Conservation (phyloP, 2,329 filamentous ascomycete species). For the Talaromyces sp. region DNA sequence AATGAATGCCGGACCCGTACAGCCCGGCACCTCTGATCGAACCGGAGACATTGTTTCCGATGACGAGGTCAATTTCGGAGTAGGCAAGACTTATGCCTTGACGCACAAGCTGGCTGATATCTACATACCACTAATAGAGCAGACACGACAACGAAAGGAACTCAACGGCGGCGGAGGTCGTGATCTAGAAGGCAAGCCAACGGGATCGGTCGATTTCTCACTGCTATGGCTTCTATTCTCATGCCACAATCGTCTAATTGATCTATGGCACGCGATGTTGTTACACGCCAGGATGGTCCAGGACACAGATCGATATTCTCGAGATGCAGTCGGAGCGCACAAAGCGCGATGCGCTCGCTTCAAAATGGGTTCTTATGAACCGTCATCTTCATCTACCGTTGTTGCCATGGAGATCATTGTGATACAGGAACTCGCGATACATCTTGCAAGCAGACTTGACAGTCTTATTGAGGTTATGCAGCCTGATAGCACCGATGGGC, state of each 20-base stretch:
- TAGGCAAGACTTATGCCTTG: slow-evolving; percentile 10
- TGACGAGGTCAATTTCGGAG: not conserved
- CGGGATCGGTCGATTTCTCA: not conserved
- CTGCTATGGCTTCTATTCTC: slow-evolving; percentile 13
- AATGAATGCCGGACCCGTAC: not conserved
- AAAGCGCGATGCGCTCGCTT: slow-evolving; percentile 14
- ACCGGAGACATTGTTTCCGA: not conserved
- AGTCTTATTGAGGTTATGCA: not conserved
- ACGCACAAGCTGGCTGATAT: slow-evolving; percentile 12
- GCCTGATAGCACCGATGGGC: not conserved
- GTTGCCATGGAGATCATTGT: slow-evolving; percentile 16
- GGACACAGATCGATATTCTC: not conserved
- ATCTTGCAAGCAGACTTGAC: slow-evolving; percentile 1
- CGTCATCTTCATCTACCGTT: slow-evolving; percentile 11
- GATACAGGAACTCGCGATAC: slow-evolving; percentile 11
- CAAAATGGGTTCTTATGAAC: slow-evolving; percentile 14
- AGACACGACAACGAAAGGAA: not conserved
- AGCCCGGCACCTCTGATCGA: not conserved
- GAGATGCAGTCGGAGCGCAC: not conserved
- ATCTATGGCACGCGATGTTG: slow-evolving; percentile 15
- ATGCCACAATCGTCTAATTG: slow-evolving; percentile 13
- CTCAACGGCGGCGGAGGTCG: not conserved
- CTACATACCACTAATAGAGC: slow-evolving; percentile 6
- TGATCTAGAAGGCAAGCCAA: not conserved
- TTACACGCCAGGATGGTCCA: slow-evolving; percentile 5